Percentiles rank a stretch among this genome's conserved stretches.
These are phyloP conservation scores for Globisporangium takayamanum DNA, from an alignment of 352 stramenopile genomes.

Conservation along the genomic window DNA sequence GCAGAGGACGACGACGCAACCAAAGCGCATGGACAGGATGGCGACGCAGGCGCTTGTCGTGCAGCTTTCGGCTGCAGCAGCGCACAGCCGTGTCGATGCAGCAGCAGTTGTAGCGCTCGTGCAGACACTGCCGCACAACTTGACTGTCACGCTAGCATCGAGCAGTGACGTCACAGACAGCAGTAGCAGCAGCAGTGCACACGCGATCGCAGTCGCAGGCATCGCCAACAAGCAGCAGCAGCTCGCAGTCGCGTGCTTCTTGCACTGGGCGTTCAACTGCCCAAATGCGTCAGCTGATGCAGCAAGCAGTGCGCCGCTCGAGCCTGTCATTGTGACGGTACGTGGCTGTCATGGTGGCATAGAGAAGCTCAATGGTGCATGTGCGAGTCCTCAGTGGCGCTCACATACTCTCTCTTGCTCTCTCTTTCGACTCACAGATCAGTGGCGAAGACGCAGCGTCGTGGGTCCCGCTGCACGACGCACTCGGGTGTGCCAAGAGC, in stretches of 20 bases:
- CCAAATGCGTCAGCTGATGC: not conserved
- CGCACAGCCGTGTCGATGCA: slow-evolving; percentile 5
- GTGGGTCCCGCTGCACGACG: slow-evolving; percentile 30
- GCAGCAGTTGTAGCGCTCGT: slow-evolving; percentile 9
- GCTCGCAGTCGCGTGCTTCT: slow-evolving; percentile 40
- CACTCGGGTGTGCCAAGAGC: slow-evolving; percentile 32
- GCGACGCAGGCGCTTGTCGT: slow-evolving; percentile 19
- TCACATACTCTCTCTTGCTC: not conserved
- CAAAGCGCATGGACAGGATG: slow-evolving; percentile 8
- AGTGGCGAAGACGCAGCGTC: slow-evolving; percentile 21
- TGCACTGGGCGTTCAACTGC: slow-evolving; percentile 40
- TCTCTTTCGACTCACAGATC: slow-evolving; percentile 6
- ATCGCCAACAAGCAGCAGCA: slow-evolving; percentile 35
- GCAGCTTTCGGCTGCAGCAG: slow-evolving; percentile 14
- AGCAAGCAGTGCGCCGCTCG: slow-evolving; percentile 7
- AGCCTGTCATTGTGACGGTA: slow-evolving; percentile 19
- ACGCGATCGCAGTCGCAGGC: slow-evolving; percentile 14
- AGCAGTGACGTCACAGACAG: not conserved
- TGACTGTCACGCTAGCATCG: not conserved
- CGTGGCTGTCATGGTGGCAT: not conserved
- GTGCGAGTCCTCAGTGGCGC: not conserved
- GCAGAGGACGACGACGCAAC: slow-evolving; percentile 4
- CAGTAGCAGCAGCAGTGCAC: not conserved
- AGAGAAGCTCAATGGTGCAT: too few relatives aligned
- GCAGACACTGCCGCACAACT: not conserved